phyloP scores from a whole-genome alignment of 768 basidiomycete genomes.

The Lactarius evosmus region DNA sequence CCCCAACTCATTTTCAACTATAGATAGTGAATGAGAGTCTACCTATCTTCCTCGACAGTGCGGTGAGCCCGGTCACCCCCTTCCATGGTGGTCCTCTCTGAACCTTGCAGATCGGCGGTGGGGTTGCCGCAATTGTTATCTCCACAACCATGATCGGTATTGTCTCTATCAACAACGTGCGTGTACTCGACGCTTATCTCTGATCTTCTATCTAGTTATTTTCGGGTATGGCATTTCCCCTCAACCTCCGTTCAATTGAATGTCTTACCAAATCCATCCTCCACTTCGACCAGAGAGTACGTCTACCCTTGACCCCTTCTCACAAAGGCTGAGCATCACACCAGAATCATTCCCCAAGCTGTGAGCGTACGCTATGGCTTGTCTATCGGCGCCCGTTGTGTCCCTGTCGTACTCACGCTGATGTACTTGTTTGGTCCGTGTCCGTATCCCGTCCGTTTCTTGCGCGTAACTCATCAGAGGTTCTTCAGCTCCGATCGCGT shows the following conservation, averaged over 20 bases:
- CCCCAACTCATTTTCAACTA: background rate
- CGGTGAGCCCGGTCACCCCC: conserved; percentile 36
- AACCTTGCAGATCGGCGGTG: conserved; percentile 52
- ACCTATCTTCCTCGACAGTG: conserved; percentile 77
- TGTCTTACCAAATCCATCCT: background rate
- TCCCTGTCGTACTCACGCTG: conserved; percentile 47
- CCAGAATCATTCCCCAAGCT: conserved; percentile 67
- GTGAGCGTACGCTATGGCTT: conserved; percentile 66
- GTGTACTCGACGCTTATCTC: conserved; percentile 1
- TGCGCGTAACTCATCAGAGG: background rate
- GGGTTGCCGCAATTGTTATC: conserved; percentile 71
- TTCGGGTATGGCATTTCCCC: conserved; percentile 59
- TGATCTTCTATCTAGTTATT: conserved; percentile 48
- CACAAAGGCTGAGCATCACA: background rate
- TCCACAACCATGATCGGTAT: conserved; percentile 71
- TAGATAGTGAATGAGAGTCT: conserved; percentile 82
- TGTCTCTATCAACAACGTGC: conserved; percentile 19
- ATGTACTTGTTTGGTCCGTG: conserved; percentile 49
- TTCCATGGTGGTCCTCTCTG: background rate
- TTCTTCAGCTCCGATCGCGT: conserved; percentile 49
- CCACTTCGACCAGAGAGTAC: conserved; percentile 9
- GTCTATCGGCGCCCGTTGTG: conserved; percentile 50
- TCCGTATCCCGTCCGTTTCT: conserved; percentile 10
- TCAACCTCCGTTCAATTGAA: background rate
- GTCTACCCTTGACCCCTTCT: background rate